Percentiles rank a stretch among this genome's conserved stretches.
phyloP scores from a whole-genome alignment of 2,329 filamentous ascomycete genomes.

The Hypomyces perniciosus region DNA sequence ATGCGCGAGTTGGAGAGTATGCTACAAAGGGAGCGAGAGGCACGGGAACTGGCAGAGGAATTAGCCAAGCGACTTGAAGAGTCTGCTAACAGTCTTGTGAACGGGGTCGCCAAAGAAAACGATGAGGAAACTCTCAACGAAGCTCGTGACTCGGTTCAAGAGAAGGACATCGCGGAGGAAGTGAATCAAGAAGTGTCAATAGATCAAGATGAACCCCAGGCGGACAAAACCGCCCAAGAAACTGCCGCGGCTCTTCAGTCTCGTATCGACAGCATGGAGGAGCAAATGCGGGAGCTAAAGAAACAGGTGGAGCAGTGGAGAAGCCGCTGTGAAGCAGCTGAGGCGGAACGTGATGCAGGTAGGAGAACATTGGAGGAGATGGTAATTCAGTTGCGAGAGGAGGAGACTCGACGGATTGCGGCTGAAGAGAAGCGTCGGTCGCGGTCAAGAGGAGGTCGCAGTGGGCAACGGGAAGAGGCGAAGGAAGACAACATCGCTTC shows the following conservation, averaged over 20 bases:
- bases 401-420: slow-evolving; percentile 46
- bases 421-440: slow-evolving; percentile 36
- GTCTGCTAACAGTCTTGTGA: slow-evolving; percentile 33
- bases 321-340: slow-evolving; percentile 71
- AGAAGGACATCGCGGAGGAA: not conserved
- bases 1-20: slow-evolving; percentile 72
- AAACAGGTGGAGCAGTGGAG: slow-evolving; percentile 74
- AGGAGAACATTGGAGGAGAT: slow-evolving; percentile 78
- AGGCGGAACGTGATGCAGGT: slow-evolving; percentile 66
- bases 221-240: slow-evolving; percentile 17
- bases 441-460: slow-evolving; percentile 27
- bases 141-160: slow-evolving; percentile 14
- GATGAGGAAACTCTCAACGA: slow-evolving; percentile 20
- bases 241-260: slow-evolving; percentile 44
- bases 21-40: slow-evolving; percentile 71
- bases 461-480: not conserved
- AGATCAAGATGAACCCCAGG: not conserved
- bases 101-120: slow-evolving; percentile 21
- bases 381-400: slow-evolving; percentile 74
- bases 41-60: slow-evolving; percentile 79
- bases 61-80: slow-evolving; percentile 65
- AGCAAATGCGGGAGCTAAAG: slow-evolving; percentile 75
- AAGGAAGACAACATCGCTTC: slow-evolving; percentile 15
- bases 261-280: slow-evolving; percentile 68
- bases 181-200: not conserved